Base-by-base conservation (phyloP, 192 early-diverging fungal genomes). In the Coemansia sp. region DNA sequence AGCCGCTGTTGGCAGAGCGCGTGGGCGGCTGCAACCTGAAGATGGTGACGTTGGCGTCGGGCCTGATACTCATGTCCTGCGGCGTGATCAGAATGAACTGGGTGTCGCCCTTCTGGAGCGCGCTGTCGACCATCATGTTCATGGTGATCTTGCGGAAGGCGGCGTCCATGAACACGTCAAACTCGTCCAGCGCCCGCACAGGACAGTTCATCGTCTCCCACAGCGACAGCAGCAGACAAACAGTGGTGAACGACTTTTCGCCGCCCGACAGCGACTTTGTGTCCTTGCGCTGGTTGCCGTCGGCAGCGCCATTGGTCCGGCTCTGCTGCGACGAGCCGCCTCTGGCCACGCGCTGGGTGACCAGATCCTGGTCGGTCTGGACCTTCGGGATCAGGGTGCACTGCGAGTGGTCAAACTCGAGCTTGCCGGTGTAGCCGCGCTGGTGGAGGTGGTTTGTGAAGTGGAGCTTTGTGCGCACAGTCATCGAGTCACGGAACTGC, bases 121-220 rank as follows among this genome's bases (percentile, higher is more conserved):
- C 96, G 15, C 89, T 83, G 48, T 86, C 87, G 61, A 97, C 87
- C 86, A 99, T 87, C 87, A 95, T 87, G 38, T 83, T 67, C 92
- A 97, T 97, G 34, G 85, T 89, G 58, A 89, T 87, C 28, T 80
- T 69, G 6, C 97, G 86, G 72, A 98, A 98, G n/a, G 96, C 95
- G 4, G 94, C 92, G 72, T 99, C 97, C 95, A 95, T 96, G 65
- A 94, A 99, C 22, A 99, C 95, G 71, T 98, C 97, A 85, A 96
- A 99, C 84, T 99, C 97, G 68, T 99, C 97, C 66, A 99, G 77
- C 22, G 89, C 90, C n/a, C 96, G 85, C 52, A 99, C 90, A 7
- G 95, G 92, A 41, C 89, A 88, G 27, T 86, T 84, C 85, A 99
- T 95, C 10, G 85, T 82, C 45, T 96, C 91, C 97, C 97, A 99